Evolutionary conservation across 1,139 yeast species (phyloP).

Genomic region (Kodamaea suecica): DNA sequence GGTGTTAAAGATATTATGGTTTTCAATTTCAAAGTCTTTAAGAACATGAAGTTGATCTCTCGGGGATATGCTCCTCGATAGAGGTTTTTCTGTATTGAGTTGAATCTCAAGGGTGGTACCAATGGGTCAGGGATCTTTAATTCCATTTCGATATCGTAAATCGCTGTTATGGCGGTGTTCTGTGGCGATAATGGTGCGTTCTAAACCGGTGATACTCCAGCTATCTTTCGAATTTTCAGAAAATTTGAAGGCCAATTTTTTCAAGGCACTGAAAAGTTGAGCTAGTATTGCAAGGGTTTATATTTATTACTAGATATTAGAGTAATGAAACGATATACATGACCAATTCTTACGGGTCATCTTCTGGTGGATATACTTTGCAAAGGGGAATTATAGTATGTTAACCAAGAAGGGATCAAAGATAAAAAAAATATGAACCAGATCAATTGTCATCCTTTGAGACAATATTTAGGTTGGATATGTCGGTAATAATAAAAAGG

Average conservation of each 20-base stretch:
- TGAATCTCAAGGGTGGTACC: slow-evolving; percentile 81
- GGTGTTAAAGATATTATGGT: slow-evolving; percentile 83
- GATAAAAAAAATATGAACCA: background rate
- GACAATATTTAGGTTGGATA: too few relatives aligned
- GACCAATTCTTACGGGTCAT: background rate
- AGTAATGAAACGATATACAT: background rate
- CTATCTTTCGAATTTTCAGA: too few relatives aligned
- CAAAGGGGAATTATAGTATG: background rate
- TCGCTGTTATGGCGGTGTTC: too few relatives aligned
- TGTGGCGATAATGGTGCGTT: too few relatives aligned
- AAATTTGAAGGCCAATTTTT: too few relatives aligned
- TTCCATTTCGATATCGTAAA: too few relatives aligned
- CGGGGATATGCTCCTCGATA: slow-evolving; percentile 89
- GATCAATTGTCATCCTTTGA: too few relatives aligned
- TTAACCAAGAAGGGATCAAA: background rate
- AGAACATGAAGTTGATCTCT: slow-evolving; percentile 66
- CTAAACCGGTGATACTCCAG: too few relatives aligned
- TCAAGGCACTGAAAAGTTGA: too few relatives aligned
- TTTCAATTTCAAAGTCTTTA: slow-evolving; percentile 62
- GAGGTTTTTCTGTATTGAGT: slow-evolving; percentile 63
- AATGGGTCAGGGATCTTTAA: slow-evolving; percentile 35
- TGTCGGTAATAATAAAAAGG: too few relatives aligned
- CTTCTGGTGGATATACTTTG: background rate
- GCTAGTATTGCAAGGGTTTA: background rate
- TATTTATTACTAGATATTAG: background rate